These are phyloP conservation scores for Phialophora chinensis DNA, from an alignment of 2,329 filamentous ascomycete species.

Conservation along the genomic window DNA sequence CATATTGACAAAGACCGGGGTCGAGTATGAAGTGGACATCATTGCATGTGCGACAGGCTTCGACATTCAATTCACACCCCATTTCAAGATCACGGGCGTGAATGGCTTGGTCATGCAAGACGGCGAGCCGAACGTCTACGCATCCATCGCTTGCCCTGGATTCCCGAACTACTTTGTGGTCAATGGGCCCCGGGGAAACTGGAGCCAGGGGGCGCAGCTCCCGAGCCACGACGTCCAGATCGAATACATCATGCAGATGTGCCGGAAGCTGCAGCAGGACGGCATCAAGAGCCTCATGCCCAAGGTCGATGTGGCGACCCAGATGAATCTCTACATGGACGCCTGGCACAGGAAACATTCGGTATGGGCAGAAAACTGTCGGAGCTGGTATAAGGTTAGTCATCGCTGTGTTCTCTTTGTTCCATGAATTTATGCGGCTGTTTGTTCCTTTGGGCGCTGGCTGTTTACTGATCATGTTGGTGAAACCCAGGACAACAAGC, in stretches of 20 bases:
- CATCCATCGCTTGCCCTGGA: constrained; percentile 52
- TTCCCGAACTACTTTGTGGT: constrained; percentile 51
- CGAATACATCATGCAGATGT: constrained; percentile 43
- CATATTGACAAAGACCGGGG: constrained; percentile 36
- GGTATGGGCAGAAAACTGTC: constrained; percentile 41
- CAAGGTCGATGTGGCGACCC: constrained; percentile 25
- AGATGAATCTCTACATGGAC: constrained; percentile 39
- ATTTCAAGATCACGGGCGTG: constrained; percentile 49
- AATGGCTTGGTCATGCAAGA: constrained; percentile 30
- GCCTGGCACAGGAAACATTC: constrained; percentile 42
- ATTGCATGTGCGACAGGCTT: constrained; percentile 49
- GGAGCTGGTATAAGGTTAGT: constrained; percentile 39
- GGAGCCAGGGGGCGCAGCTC: constrained; percentile 41
- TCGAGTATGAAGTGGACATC: constrained; percentile 34
- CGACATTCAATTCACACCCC: constrained; percentile 48
- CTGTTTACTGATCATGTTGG: not conserved
- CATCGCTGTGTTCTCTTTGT: not conserved
- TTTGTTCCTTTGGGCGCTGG: not conserved
- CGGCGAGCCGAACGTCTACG: constrained; percentile 43
- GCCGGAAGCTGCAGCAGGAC: constrained; percentile 44
- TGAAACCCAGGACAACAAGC: not conserved
- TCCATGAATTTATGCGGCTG: not conserved
- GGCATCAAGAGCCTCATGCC: constrained; percentile 41
- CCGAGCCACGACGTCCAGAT: constrained; percentile 37
- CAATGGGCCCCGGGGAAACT: constrained; percentile 41